Evolutionary conservation across 805 yeast species (phyloP), one percentile per base, ranked within the genome.

Genomic region (Kluyveromyces wickerhamii): DNA sequence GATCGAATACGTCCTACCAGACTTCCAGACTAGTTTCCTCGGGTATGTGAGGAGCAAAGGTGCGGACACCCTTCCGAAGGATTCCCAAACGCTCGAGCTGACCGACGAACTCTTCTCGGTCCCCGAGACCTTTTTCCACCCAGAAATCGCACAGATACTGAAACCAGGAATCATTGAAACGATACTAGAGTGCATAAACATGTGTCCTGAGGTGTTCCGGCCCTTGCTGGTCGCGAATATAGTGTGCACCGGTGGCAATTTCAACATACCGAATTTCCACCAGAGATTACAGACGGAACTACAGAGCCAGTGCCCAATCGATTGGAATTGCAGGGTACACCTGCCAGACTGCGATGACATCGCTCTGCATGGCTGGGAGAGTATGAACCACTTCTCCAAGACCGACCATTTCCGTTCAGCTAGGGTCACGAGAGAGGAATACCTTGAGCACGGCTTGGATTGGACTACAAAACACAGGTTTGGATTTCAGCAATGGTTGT

Each of bases 61-160:
- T 12, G 44, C 54, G 14, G 46, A 42, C 21, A 40, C 43, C 2
- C 47, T 52, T 23, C 59, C 69, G 2, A 67, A 60, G 15, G 80
- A 76, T 31, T 63, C 71, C 8, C 96, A 88, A 54, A 66, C 78
- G 1, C 60, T 89, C 23, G 62, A 69, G 32, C 65, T 92, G 5
- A 69, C 67, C 17, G 96, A 89, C 55, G 99, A 92, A 57, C 60
- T 96, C 37, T 89, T 92, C 57, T 69, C 84, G 2, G 73, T 83
- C 2, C 96, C 97, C 0, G 99, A 92, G 52, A 66, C 84, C 1
- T 64, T 83, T 22, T 88, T 85, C 57, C 87, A 80, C 46, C 98
- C 99, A 0, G 83, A 77, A 40, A 77, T 84, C 36, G 69, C 83
- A 1, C 86, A 84, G 10, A 64, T 89, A 21, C 72, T 78, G 44